phyloP scores from a whole-genome alignment of 306 rosid genomes.

The Sicyos edulis region DNA sequence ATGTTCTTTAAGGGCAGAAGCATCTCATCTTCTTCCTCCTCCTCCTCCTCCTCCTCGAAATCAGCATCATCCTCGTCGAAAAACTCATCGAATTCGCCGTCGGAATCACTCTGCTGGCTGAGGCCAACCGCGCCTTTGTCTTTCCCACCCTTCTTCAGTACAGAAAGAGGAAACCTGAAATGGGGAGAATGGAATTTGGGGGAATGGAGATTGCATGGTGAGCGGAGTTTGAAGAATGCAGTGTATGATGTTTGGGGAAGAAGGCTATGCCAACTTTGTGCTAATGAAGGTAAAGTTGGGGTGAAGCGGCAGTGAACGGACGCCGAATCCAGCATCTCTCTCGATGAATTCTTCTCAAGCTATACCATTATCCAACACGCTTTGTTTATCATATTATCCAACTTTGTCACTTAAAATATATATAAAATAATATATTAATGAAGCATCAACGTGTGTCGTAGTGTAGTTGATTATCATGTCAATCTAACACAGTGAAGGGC shows the following conservation, averaged over 20 bases:
- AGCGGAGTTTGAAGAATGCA: conserved; percentile 13
- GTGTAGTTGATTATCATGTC: no score
- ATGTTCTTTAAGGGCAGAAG: conserved; percentile 43
- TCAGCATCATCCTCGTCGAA: conserved; percentile 24
- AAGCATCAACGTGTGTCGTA: no score
- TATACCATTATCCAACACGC: neutral
- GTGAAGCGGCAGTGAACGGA: conserved; percentile 7
- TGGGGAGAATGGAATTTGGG: conserved; percentile 26
- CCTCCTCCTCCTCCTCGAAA: conserved; percentile 22
- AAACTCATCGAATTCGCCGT: conserved; percentile 21
- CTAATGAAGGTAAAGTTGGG: neutral
- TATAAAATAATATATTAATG: no score
- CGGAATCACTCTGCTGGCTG: conserved; percentile 26
- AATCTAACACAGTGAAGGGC: no score
- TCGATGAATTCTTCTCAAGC: neutral
- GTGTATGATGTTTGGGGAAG: neutral
- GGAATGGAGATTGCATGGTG: conserved; percentile 14
- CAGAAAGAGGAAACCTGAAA: conserved; percentile 10
- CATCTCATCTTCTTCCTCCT: conserved; percentile 34
- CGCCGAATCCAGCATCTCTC: neutral
- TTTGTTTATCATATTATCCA: neutral
- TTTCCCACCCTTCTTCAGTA: conserved; percentile 25
- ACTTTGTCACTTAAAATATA: no score
- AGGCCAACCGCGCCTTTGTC: conserved; percentile 13
- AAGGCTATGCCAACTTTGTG: neutral